Percentiles rank a stretch among this genome's conserved stretches.
Conservation (phyloP, 1,284 basidiomycete genomes). For the Pisolithus thermaeus region DNA sequence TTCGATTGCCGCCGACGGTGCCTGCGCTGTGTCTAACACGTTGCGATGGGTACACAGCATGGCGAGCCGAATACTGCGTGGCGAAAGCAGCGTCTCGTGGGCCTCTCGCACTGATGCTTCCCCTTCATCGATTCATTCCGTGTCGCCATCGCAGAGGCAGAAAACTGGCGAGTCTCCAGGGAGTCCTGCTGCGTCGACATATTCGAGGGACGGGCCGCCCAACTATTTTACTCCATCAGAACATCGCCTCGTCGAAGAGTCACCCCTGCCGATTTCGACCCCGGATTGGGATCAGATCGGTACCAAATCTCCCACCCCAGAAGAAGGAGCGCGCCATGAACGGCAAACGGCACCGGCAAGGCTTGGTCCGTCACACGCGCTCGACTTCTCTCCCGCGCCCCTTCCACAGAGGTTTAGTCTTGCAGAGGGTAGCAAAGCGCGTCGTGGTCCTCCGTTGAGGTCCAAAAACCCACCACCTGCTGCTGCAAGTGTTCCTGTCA, state of each 20-base stretch:
- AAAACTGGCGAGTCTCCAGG: slow-evolving; percentile 13
- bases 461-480: not conserved
- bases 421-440: slow-evolving; percentile 15
- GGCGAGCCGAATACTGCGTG: slow-evolving; percentile 51
- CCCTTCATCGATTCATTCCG: slow-evolving; percentile 14
- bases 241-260: slow-evolving; percentile 35
- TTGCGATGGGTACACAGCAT: slow-evolving; percentile 39
- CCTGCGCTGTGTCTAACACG: slow-evolving; percentile 3
- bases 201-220: slow-evolving; percentile 1
- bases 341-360: slow-evolving; percentile 49
- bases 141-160: slow-evolving; percentile 24
- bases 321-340: slow-evolving; percentile 3
- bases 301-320: not conserved
- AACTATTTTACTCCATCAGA: slow-evolving; percentile 36
- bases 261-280: slow-evolving; percentile 32
- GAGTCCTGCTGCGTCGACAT: not conserved
- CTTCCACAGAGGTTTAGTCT: slow-evolving; percentile 23
- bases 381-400: slow-evolving; percentile 22
- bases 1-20: not conserved
- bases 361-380: slow-evolving; percentile 35
- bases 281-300: not conserved
- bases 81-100: slow-evolving; percentile 55
- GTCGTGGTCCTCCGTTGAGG: not conserved
- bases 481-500: not conserved
- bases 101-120: slow-evolving; percentile 42